phyloP scores from a whole-genome alignment of 2,329 filamentous ascomycete species.

The Sordariomycetes sp. region DNA sequence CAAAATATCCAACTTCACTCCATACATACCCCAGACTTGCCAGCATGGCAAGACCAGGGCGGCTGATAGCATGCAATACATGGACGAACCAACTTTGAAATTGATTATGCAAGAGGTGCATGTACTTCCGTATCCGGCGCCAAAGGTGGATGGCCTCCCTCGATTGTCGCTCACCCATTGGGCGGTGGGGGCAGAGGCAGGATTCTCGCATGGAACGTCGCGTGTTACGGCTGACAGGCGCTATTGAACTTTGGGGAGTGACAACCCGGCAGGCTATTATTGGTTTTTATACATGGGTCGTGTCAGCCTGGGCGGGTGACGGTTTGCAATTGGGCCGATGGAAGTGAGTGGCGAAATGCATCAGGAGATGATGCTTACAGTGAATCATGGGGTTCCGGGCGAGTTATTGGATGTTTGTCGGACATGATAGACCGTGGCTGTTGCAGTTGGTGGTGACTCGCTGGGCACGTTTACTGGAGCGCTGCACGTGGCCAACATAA shows the following conservation, averaged over 20 bases:
- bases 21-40: no score
- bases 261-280: neutral
- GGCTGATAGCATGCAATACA: no score
- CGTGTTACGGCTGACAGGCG: neutral
- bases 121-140: neutral
- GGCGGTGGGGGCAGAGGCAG: neutral
- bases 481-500: neutral
- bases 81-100: no score
- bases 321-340: neutral
- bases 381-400: no score
- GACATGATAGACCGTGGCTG: no score
- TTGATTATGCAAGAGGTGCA: no score
- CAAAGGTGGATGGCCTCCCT: neutral
- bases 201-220: neutral
- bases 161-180: neutral
- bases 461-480: neutral
- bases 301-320: neutral
- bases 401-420: no score
- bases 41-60: no score
- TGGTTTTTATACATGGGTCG: neutral
- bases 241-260: neutral
- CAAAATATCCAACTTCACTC: no score
- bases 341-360: neutral
- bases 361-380: no score
- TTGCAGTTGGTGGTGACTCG: no score